These are phyloP conservation scores for Sporisorium iseilematis-ciliati DNA, from an alignment of 1,284 basidiomycete species.

Conservation along the genomic window DNA sequence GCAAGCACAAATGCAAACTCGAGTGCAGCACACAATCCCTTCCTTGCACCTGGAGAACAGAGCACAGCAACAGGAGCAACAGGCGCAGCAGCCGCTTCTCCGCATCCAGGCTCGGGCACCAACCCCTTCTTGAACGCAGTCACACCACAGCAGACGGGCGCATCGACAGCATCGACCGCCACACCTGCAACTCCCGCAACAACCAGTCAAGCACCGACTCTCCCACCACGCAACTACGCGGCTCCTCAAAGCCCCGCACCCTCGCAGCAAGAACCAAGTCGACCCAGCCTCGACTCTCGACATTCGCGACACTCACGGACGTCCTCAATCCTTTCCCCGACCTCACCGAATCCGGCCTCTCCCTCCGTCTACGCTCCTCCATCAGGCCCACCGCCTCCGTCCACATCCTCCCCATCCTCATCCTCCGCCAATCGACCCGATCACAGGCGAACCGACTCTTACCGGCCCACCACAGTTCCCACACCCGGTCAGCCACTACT, in stretches of 20 bases:
- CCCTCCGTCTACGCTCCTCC: slow-evolving; percentile 30
- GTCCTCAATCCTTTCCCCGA: slow-evolving; percentile 13
- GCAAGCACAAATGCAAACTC: not conserved
- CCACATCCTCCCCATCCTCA: slow-evolving; percentile 6
- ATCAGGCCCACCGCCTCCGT: slow-evolving; percentile 15
- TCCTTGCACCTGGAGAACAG: slow-evolving; percentile 24
- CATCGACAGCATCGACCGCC: not conserved
- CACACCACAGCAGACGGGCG: slow-evolving; percentile 16
- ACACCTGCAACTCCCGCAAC: not conserved
- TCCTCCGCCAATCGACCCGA: slow-evolving; percentile 14
- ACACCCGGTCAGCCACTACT: slow-evolving; percentile 49
- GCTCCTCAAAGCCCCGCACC: slow-evolving; percentile 12
- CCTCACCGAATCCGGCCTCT: slow-evolving; percentile 8
- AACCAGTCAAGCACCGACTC: slow-evolving; percentile 6
- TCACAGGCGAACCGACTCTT: slow-evolving; percentile 19
- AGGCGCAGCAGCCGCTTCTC: not conserved
- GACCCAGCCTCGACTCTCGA: slow-evolving; percentile 35
- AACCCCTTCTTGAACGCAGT: slow-evolving; percentile 28
- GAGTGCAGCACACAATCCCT: slow-evolving; percentile 27
- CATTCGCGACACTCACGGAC: slow-evolving; percentile 30
- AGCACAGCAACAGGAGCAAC: not conserved
- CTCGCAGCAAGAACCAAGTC: slow-evolving; percentile 12
- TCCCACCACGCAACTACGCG: slow-evolving; percentile 27
- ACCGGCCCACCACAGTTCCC: slow-evolving; percentile 46
- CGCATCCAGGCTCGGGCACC: slow-evolving; percentile 10